Conservation (phyloP, 2,329 filamentous ascomycete species). For the Pseudogymnoascus sp. region DNA sequence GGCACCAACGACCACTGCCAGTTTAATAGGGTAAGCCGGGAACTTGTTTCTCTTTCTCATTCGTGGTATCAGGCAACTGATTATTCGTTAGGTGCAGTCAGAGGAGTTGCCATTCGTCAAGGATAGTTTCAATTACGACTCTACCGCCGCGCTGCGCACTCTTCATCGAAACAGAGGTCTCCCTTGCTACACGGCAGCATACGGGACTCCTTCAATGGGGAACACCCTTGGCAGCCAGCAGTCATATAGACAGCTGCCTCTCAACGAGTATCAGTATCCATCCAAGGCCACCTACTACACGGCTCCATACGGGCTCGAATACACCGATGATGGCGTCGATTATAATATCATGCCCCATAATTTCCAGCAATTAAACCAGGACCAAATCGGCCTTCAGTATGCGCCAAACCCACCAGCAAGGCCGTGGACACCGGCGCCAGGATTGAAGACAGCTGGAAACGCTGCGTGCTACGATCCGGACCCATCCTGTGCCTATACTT, state of each 20-base stretch:
- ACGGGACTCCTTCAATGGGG: slow-evolving; percentile 12
- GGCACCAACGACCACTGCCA: slow-evolving; percentile 58
- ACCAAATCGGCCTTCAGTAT: slow-evolving; percentile 11
- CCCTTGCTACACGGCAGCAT: slow-evolving; percentile 11
- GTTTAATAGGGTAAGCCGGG: slow-evolving; percentile 63
- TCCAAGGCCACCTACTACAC: slow-evolving; percentile 16
- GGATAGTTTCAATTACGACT: slow-evolving; percentile 18
- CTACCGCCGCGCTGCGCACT: slow-evolving; percentile 15
- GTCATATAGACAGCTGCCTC: not conserved
- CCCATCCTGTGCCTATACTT: slow-evolving; percentile 15
- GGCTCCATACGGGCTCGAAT: slow-evolving; percentile 17
- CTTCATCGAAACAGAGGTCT: slow-evolving; percentile 13
- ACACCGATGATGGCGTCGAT: slow-evolving; percentile 20
- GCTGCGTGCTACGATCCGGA: slow-evolving; percentile 17
- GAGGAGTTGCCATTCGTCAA: slow-evolving; percentile 20
- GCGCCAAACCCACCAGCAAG: not conserved
- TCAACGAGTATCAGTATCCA: slow-evolving; percentile 16
- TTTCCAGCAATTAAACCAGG: slow-evolving; percentile 15
- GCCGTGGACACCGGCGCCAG: slow-evolving; percentile 15
- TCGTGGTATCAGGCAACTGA: not conserved
- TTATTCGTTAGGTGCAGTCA: not conserved
- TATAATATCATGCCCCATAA: slow-evolving; percentile 15
- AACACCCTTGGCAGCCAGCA: slow-evolving; percentile 11
- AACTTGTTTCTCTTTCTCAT: not conserved
- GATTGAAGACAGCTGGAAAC: slow-evolving; percentile 13